phyloP scores from a whole-genome alignment of 345 rosid genomes.

The thale cress (Arabidopsis thaliana) region TAIR10.1 NC_003076.8:3186001-3186500 shows the following conservation, averaged over 20 bases:
- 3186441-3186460: not conserved
- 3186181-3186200: not conserved
- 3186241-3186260: slow-evolving; percentile 93
- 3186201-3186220: slow-evolving; percentile 13
- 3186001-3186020: slow-evolving; percentile 48
- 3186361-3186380: slow-evolving; percentile 99
- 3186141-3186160: slow-evolving; percentile 91
- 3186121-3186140: slow-evolving; percentile 90
- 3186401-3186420: not conserved
- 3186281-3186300: slow-evolving; percentile 91
- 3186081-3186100: slow-evolving; percentile 29
- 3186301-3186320: slow-evolving; percentile 98
- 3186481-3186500: not conserved
- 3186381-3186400: slow-evolving; percentile 85
- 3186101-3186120: slow-evolving; percentile 57
- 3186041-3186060: not conserved
- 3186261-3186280: slow-evolving; percentile 98
- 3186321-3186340: slow-evolving; percentile 96
- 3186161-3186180: not conserved
- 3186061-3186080: not conserved
- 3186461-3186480: not conserved
- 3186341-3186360: slow-evolving; percentile 98
- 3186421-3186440: slow-evolving; percentile 1
- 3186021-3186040: not conserved
- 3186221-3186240: slow-evolving; percentile 3